Base-by-base conservation (phyloP, 2,329 filamentous ascomycete genomes). In the Arthrobotrys iridis region DNA sequence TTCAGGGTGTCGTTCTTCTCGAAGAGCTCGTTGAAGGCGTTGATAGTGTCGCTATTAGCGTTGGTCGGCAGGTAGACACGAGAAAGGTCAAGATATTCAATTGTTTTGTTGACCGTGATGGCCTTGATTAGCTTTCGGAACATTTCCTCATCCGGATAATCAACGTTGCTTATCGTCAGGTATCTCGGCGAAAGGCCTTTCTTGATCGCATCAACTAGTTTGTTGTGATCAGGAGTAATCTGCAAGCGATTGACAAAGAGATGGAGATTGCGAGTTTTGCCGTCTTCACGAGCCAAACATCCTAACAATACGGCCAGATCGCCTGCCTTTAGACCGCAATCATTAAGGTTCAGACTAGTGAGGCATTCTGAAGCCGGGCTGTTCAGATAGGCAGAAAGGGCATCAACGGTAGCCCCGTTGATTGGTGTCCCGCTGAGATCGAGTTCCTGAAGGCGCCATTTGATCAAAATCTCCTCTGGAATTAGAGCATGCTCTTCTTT, bases 31-130 rank as follows among this genome's bases (percentile, higher is more conserved):
- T 88, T 86, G 65, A 92, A 81, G 11, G 87, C 86, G 72, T 86
- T 85, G 78, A 88, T 91, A 0, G 89, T 91, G 68, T 90, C 88
- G 7, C 87, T 86, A 6, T 87, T 87, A 2, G 89, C 89, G 79
- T 91, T 89, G 63, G 88, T 88, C 11, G 89, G 90, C 20, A 92
- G 83, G 0, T 89, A 91, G 0, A 88, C 88, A 77, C 90, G 89
- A 1, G 90, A 91, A 24, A 92, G 88, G 80, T 92, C 89, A 13
- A 92, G 82, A 78, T 86, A 88, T 55, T 84, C 85, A 55, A 91
- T 86, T 0, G 88, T 88, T 15, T 83, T 88, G 79, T 92, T 92
- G 43, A 83, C 83, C 3, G 86, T 85, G 55, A 92, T 79, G 0
- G 90, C 89, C 71, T 87, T 82, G 4, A 91, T 84, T 52, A 92